Evolutionary conservation across 352 stramenopile genomes (phyloP).

Genomic region (Elongisporangium undulatum): DNA sequence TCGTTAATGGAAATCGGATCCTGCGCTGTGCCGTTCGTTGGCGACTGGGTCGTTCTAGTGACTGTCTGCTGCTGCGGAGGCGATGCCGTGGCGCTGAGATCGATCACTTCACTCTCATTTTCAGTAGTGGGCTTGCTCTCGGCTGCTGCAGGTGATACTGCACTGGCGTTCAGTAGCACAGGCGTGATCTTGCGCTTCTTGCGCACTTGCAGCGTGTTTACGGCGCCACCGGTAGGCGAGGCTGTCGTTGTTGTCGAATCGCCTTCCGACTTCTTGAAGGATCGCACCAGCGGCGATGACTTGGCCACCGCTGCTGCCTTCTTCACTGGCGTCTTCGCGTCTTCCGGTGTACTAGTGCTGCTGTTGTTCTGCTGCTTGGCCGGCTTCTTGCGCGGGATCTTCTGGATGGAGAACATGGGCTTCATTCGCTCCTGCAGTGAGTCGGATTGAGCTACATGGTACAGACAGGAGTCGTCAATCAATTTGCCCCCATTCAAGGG

Average conservation of each 20-base stretch:
- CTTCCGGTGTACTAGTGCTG: constrained; percentile 13
- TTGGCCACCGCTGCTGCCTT: constrained; percentile 7
- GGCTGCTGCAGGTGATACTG: background rate
- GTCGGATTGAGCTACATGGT: background rate
- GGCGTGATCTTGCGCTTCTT: constrained; percentile 82
- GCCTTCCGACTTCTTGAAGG: constrained; percentile 17
- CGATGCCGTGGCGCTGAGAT: constrained; percentile 8
- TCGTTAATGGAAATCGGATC: constrained; percentile 1
- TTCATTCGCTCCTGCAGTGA: constrained; percentile 11
- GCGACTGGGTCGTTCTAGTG: background rate
- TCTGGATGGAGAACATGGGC: constrained; percentile 58
- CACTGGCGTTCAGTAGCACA: constrained; percentile 23
- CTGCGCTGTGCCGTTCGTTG: background rate
- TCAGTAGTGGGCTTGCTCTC: constrained; percentile 1
- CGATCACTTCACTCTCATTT: constrained; percentile 5
- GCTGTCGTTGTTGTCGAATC: constrained; percentile 9
- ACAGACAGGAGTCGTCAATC: background rate
- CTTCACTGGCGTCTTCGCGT: constrained; percentile 17
- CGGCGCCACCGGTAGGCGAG: constrained; percentile 1
- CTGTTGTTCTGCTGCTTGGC: constrained; percentile 7
- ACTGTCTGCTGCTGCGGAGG: constrained; percentile 1
- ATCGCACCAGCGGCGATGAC: constrained; percentile 13
- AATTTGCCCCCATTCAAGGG: background rate
- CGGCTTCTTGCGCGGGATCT: constrained; percentile 59
- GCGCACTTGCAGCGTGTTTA: constrained; percentile 74